Evolutionary conservation across 768 basidiomycete species (phyloP).

Genomic region (Trametes villosa): DNA sequence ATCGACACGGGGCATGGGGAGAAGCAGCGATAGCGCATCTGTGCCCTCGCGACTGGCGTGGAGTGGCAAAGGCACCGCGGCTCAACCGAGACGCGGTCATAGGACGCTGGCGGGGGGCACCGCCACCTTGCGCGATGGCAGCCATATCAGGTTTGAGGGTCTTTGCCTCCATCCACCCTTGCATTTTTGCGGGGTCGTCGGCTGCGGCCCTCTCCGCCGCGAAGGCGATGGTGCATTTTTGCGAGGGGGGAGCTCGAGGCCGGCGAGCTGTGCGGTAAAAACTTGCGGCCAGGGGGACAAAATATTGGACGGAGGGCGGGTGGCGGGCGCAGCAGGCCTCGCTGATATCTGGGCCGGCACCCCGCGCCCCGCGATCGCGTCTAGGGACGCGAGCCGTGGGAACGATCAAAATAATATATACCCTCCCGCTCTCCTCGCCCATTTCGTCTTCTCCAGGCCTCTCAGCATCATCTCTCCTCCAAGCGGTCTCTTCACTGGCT

Average conservation of each 20-base stretch:
- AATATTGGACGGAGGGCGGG: not conserved
- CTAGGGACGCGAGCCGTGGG: slow-evolving; percentile 17
- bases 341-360: not conserved
- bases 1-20: not conserved
- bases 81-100: slow-evolving; percentile 10
- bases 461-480: slow-evolving; percentile 17
- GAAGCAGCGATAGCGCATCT: not conserved
- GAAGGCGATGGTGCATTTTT: not conserved
- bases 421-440: slow-evolving; percentile 12
- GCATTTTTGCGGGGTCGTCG: not conserved
- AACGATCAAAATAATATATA: slow-evolving; percentile 23
- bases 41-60: not conserved
- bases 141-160: slow-evolving; percentile 10
- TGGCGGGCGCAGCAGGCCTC: slow-evolving; percentile 15
- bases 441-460: slow-evolving; percentile 22
- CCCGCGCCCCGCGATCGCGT: slow-evolving; percentile 3
- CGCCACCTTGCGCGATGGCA: slow-evolving; percentile 14
- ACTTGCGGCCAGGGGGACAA: not conserved
- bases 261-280: not conserved
- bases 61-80: not conserved
- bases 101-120: slow-evolving; percentile 5
- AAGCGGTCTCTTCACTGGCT: slow-evolving; percentile 19
- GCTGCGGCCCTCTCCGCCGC: not conserved
- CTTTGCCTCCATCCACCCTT: not conserved
- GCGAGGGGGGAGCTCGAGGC: not conserved